phyloP scores from a whole-genome alignment of 2,329 filamentous ascomycete species.

The Nemania serpens region DNA sequence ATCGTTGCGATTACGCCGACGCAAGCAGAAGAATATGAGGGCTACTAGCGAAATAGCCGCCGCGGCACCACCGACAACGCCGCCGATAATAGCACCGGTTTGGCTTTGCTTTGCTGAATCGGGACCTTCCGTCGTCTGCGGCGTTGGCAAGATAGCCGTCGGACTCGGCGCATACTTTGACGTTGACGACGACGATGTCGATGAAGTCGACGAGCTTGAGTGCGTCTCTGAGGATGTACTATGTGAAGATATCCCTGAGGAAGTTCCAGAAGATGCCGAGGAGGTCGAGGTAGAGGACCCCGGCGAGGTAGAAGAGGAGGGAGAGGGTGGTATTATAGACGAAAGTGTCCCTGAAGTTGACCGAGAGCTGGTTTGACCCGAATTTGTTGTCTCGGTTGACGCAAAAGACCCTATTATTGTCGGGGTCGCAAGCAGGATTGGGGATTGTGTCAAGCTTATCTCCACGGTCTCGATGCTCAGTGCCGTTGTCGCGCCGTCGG shows the following conservation, averaged over 20 bases:
- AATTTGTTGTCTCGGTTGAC: constrained; percentile 31
- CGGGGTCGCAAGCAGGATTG: constrained; percentile 47
- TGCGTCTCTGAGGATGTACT: constrained; percentile 24
- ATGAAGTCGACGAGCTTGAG: constrained; percentile 23
- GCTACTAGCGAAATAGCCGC: constrained; percentile 49
- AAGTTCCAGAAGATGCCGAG: neutral
- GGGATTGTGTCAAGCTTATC: constrained; percentile 47
- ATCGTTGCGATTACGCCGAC: constrained; percentile 48
- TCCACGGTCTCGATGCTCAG: constrained; percentile 47
- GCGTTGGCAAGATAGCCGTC: constrained; percentile 11
- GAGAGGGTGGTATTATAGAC: neutral
- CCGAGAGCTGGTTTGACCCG: constrained; percentile 28
- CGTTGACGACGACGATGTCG: neutral
- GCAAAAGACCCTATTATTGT: constrained; percentile 47
- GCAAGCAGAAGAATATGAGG: constrained; percentile 46
- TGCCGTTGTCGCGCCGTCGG: constrained; percentile 47
- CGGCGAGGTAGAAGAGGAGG: neutral
- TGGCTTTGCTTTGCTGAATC: constrained; percentile 24
- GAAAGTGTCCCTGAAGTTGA: constrained; percentile 14
- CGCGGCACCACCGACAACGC: constrained; percentile 57
- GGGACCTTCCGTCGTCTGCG: neutral
- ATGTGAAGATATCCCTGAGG: neutral
- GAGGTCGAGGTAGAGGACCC: neutral
- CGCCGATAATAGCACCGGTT: constrained; percentile 59
- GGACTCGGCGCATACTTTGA: constrained; percentile 18